Conservation (phyloP, 2,329 filamentous ascomycete species). For the Colletotrichum tropicale region DNA sequence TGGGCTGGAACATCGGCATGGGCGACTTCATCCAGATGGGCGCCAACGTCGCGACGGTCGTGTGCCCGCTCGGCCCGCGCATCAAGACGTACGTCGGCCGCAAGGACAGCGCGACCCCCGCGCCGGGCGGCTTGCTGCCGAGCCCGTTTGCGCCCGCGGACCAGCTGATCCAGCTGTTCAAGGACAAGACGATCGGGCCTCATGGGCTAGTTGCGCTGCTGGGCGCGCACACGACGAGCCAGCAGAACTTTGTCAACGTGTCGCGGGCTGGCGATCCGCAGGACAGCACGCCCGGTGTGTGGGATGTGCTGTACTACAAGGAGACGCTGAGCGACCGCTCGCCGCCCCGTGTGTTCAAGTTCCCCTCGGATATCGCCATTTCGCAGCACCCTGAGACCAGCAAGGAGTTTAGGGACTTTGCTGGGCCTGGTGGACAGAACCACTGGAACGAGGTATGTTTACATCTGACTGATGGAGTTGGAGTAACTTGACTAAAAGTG, state of each 20-base stretch:
- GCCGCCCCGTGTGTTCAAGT: conserved; percentile 42
- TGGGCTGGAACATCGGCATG: conserved; percentile 43
- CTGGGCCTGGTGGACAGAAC: conserved; percentile 33
- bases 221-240: conserved; percentile 58
- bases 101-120: conserved; percentile 43
- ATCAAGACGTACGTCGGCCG: conserved; percentile 57
- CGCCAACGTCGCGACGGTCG: conserved; percentile 52
- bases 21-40: conserved; percentile 62
- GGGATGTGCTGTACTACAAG: conserved; percentile 58
- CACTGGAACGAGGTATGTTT: conserved; percentile 45
- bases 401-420: conserved; percentile 42
- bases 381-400: conserved; percentile 38
- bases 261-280: conserved; percentile 48
- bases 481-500: neutral
- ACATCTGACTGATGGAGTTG: neutral
- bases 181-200: conserved; percentile 56
- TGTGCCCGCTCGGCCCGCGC: conserved; percentile 49
- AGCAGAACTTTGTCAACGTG: conserved; percentile 49
- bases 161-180: conserved; percentile 52
- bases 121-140: conserved; percentile 48
- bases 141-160: conserved; percentile 44
- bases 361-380: conserved; percentile 46
- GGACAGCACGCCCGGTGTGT: conserved; percentile 56
- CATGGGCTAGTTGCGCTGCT: conserved; percentile 57
- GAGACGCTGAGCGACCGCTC: conserved; percentile 34